Conservation (phyloP, 306 rosid species). For the Cyamopsis tetragonoloba region DNA sequence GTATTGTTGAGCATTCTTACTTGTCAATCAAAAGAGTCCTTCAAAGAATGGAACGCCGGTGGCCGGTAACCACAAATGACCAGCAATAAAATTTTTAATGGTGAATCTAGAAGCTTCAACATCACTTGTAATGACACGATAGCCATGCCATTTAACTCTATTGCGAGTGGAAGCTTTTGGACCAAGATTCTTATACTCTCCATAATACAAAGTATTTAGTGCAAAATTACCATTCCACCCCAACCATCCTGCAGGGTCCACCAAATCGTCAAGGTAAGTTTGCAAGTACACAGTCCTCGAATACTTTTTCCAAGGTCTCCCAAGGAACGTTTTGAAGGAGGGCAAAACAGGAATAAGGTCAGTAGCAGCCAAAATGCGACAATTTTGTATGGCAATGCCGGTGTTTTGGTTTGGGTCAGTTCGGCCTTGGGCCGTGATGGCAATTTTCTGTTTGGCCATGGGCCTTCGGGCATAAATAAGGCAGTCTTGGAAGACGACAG, state of each 20-base stretch:
- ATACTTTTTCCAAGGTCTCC: conserved; percentile 55
- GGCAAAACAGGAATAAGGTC: conserved; percentile 31
- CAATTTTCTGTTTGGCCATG: conserved; percentile 33
- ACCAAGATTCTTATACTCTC: conserved; percentile 50
- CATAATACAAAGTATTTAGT: conserved; percentile 45
- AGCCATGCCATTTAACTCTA: conserved; percentile 56
- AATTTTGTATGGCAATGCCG: conserved; percentile 42
- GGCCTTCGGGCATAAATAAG: conserved; percentile 48
- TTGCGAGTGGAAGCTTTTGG: conserved; percentile 37
- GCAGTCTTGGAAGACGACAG: conserved; percentile 45
- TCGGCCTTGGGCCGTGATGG: conserved; percentile 53
- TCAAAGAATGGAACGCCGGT: conserved; percentile 43
- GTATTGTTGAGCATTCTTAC: no score
- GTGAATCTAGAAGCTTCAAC: conserved; percentile 41
- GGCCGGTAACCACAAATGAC: conserved; percentile 45
- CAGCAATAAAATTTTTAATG: conserved; percentile 38
- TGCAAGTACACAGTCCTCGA: conserved; percentile 43
- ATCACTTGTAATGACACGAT: conserved; percentile 31
- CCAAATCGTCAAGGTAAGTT: conserved; percentile 31
- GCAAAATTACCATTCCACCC: conserved; percentile 57
- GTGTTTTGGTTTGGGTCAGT: conserved; percentile 51
- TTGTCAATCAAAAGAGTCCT: conserved; percentile 17
- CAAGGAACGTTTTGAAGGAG: conserved; percentile 38
- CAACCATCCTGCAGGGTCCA: conserved; percentile 55
- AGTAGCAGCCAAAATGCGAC: conserved; percentile 37